Evolutionary conservation across 768 basidiomycete species (phyloP).

Genomic region (Dacryopinax spathularia): DNA sequence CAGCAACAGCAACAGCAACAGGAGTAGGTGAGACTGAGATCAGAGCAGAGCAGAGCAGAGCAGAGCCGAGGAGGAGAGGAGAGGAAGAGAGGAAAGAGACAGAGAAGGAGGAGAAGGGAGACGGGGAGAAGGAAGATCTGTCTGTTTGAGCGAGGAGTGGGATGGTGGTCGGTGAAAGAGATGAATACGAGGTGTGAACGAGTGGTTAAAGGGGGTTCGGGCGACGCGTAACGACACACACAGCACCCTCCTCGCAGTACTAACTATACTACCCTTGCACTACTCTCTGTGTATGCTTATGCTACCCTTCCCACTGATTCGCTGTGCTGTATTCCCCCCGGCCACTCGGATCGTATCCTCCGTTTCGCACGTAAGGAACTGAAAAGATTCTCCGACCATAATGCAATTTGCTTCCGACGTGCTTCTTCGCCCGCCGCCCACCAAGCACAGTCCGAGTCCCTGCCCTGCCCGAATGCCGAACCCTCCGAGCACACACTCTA

Average conservation of each 20-base stretch:
- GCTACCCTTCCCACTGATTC: too few species aligned
- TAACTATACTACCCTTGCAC: too few species aligned
- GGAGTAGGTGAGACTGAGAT: slow-evolving; percentile 6
- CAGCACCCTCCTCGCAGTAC: too few species aligned
- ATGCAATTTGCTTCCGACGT: not conserved
- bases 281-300: too few species aligned
- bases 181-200: slow-evolving; percentile 25
- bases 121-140: slow-evolving; percentile 4
- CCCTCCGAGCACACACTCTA: too few species aligned
- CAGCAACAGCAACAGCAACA: slow-evolving; percentile 10
- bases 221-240: too few species aligned
- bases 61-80: slow-evolving; percentile 4
- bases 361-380: not conserved
- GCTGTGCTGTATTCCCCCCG: too few species aligned
- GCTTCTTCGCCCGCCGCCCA: too few species aligned
- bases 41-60: not conserved
- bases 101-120: slow-evolving; percentile 29
- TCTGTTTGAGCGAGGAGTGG: slow-evolving; percentile 3
- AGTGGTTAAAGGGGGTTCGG: slow-evolving; percentile 12
- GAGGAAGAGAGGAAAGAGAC: slow-evolving; percentile 11
- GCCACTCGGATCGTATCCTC: too few species aligned
- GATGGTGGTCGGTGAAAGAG: slow-evolving; percentile 11
- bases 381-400: not conserved
- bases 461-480: too few species aligned
- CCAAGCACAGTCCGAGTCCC: too few species aligned